Evolutionary conservation across 2,329 filamentous ascomycete species (phyloP), one percentile per base, ranked within the genome.

Genomic region (Dendrostoma leiphaemia): DNA sequence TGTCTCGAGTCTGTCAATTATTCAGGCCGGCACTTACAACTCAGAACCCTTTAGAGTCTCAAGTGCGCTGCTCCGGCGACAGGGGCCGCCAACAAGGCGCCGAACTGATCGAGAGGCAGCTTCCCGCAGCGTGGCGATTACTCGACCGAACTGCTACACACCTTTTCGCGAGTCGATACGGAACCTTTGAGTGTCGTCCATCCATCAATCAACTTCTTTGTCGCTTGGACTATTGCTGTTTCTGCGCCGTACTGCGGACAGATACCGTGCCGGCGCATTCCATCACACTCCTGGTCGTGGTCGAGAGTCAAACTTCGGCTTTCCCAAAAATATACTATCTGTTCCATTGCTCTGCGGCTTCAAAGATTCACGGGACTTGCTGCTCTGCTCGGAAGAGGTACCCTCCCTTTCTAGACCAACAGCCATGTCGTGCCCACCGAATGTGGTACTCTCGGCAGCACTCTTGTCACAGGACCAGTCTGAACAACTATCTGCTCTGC

Each of bases 401-500:
- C n/a, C n/a, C n/a, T 13, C 10, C 15, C 6, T 4, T 4, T 19
- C 17, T 10, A n/a, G 15, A 21, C 32, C 37, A 17, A n/a, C 35
- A 48, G 59, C 63, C 62, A 86, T 86, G 83, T 79, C 80, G 64
- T 75, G 76, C 62, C 69, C 76, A 55, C 75, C 77, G 61, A 74
- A 69, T 53, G 75, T 79, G 48, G 74, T 81, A 50, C 77, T 85
- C 61, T 71, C 85, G 48, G 69, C 77, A 53, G 74, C 81, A 50
- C 78, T 85, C 61, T 72, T 85, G 48, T 70, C 77, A 53, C 79
- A 84, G 28, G 55, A 72, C 32, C 67, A 73, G 44, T 60, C 71
- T 21, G 81, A 85, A 59, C 81, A 82, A 62, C 74, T 82, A 37
- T 74, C 77, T 24, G 82, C 85, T 47, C 78, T 97, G 41, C 84